Evolutionary conservation across 1,284 basidiomycete genomes (phyloP).

Genomic region (Ganoderma resinaceum): DNA sequence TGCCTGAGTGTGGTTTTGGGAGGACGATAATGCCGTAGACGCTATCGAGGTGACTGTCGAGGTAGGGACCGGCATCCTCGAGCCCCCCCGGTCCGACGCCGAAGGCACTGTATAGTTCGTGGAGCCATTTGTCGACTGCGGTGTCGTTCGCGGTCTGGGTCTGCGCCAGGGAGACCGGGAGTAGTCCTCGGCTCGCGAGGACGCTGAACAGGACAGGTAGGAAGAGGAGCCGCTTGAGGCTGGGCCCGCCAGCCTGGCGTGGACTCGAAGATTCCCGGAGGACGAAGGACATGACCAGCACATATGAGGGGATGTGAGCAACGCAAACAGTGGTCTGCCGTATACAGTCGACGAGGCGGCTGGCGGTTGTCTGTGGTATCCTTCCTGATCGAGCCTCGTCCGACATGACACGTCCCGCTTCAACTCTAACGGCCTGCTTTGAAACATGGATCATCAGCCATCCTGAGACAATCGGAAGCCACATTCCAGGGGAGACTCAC

Average conservation of each 20-base stretch:
- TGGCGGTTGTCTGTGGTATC: neutral
- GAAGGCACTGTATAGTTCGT: neutral
- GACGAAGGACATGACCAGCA: neutral
- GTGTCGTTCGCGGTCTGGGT: constrained; percentile 2
- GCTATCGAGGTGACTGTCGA: neutral
- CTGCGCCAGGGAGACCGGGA: neutral
- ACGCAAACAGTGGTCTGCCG: too few relatives aligned
- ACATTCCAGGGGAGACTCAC: neutral
- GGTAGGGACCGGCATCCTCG: neutral
- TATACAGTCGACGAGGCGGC: neutral
- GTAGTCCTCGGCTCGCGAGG: neutral
- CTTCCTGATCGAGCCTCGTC: neutral
- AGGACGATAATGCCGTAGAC: neutral
- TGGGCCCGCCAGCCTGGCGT: neutral
- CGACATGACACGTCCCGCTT: neutral
- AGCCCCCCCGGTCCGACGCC: constrained; percentile 6
- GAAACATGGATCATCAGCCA: neutral
- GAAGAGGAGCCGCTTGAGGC: neutral
- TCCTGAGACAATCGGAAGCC: neutral
- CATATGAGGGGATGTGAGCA: neutral
- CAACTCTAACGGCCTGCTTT: neutral
- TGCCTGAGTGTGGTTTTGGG: neutral
- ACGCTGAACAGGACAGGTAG: neutral
- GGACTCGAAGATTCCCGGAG: too few relatives aligned
- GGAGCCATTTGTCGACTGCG: neutral